Evolutionary conservation across 371 early-diverging fungal species (phyloP).

Genomic region (Mortierella sp.): DNA sequence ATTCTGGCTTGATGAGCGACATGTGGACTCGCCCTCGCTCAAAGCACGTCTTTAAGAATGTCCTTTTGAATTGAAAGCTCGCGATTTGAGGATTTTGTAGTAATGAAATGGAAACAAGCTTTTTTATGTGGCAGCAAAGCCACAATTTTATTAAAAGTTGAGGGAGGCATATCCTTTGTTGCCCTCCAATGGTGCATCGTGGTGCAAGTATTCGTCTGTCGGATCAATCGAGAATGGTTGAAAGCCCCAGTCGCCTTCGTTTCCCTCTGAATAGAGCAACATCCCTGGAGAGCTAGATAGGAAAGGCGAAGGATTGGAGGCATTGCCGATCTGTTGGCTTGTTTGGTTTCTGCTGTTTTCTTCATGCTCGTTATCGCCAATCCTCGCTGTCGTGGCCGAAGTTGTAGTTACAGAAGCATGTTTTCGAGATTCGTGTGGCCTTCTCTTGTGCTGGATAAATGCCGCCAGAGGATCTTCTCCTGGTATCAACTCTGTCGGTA

Average conservation of each 20-base stretch:
- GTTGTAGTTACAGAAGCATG: neutral
- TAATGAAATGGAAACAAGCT: neutral
- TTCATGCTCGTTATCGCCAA: neutral
- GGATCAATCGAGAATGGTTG: slow-evolving; percentile 23
- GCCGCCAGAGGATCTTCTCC: slow-evolving; percentile 39
- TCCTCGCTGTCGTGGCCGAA: neutral
- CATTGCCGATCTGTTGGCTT: neutral
- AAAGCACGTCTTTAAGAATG: neutral
- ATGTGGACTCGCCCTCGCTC: slow-evolving; percentile 8
- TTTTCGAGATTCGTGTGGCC: slow-evolving; percentile 5
- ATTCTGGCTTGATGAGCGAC: slow-evolving; percentile 25
- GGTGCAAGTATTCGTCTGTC: slow-evolving; percentile 25
- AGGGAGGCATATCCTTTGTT: slow-evolving; percentile 1
- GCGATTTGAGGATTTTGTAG: neutral
- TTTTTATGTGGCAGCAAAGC: neutral
- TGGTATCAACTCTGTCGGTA: slow-evolving; percentile 8
- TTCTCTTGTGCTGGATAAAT: slow-evolving; percentile 10
- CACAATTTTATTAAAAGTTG: slow-evolving; percentile 1
- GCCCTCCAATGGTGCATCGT: neutral
- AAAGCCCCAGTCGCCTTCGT: slow-evolving; percentile 34
- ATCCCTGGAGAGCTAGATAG: slow-evolving; percentile 21
- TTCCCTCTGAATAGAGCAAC: slow-evolving; percentile 41
- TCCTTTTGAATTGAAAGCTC: neutral
- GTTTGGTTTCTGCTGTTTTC: neutral
- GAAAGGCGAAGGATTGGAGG: slow-evolving; percentile 18